A percentile compares a stretch with the other conserved stretches of the same genome.
These are phyloP conservation scores for Rubus idaeus DNA, from an alignment of 306 rosid species.

Conservation along the genomic window DNA sequence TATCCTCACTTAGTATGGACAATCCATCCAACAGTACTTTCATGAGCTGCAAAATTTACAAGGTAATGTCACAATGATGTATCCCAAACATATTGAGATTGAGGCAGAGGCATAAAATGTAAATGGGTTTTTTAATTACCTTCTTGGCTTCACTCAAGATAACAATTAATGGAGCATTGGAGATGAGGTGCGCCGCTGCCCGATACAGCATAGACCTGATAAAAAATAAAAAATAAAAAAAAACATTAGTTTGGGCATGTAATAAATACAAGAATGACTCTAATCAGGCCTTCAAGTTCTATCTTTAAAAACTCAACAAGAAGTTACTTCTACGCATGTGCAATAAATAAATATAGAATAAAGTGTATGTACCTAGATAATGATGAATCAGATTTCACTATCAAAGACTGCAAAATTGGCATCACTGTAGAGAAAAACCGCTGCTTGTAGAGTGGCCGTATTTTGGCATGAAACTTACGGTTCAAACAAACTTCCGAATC, in stretches of 20 bases:
- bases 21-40: slow-evolving; percentile 73
- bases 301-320: neutral
- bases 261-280: slow-evolving; percentile 14
- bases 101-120: neutral
- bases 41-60: slow-evolving; percentile 65
- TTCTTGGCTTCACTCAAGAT: slow-evolving; percentile 70
- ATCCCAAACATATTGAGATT: slow-evolving; percentile 8
- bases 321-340: neutral
- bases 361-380: slow-evolving; percentile 56
- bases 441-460: slow-evolving; percentile 90
- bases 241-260: slow-evolving; percentile 22
- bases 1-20: slow-evolving; percentile 56
- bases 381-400: slow-evolving; percentile 52
- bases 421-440: slow-evolving; percentile 77
- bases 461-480: slow-evolving; percentile 59
- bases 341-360: slow-evolving; percentile 14
- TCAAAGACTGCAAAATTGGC: slow-evolving; percentile 72
- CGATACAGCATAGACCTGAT: slow-evolving; percentile 68
- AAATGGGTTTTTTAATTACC: slow-evolving; percentile 36
- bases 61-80: slow-evolving; percentile 21
- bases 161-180: slow-evolving; percentile 69
- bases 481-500: slow-evolving; percentile 90
- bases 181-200: slow-evolving; percentile 64
- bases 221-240: slow-evolving; percentile 5
- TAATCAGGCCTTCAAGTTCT: slow-evolving; percentile 12